phyloP scores from a whole-genome alignment of 2,329 filamentous ascomycete genomes.

The Cordyceps sp. region DNA sequence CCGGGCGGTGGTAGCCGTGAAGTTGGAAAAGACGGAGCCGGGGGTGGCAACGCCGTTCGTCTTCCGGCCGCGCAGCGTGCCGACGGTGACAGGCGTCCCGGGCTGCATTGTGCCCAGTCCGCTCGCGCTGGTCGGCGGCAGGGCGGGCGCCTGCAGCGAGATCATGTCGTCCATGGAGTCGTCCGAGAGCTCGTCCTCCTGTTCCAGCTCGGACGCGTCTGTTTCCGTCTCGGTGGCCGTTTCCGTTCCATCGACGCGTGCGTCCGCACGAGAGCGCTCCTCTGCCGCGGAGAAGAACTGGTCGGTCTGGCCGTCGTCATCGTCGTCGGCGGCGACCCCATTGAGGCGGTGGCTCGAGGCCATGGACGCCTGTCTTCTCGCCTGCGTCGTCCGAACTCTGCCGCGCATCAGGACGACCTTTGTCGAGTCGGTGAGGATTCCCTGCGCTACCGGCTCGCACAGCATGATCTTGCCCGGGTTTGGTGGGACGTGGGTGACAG shows the following conservation, averaged over 20 bases:
- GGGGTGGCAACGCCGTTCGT: slow-evolving; percentile 66
- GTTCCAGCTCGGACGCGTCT: slow-evolving; percentile 45
- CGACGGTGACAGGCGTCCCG: slow-evolving; percentile 63
- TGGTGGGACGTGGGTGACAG: slow-evolving; percentile 69
- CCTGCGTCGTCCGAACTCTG: slow-evolving; percentile 36
- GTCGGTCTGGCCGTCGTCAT: slow-evolving; percentile 76
- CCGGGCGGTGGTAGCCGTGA: slow-evolving; percentile 68
- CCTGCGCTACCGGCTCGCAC: slow-evolving; percentile 91
- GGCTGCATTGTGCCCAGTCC: slow-evolving; percentile 65
- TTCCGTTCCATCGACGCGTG: slow-evolving; percentile 40
- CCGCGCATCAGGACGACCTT: slow-evolving; percentile 67
- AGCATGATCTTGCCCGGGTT: slow-evolving; percentile 76
- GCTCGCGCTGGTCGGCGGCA: slow-evolving; percentile 64
- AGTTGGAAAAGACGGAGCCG: slow-evolving; percentile 76
- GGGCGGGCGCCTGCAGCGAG: slow-evolving; percentile 62
- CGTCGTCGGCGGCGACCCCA: slow-evolving; percentile 37
- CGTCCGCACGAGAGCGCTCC: slow-evolving; percentile 47
- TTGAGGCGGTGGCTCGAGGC: slow-evolving; percentile 27
- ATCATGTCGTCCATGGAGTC: slow-evolving; percentile 92
- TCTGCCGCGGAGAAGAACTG: slow-evolving; percentile 88
- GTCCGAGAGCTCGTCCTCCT: slow-evolving; percentile 65
- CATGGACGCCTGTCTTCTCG: slow-evolving; percentile 28
- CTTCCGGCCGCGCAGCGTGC: slow-evolving; percentile 36
- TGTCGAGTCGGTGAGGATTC: slow-evolving; percentile 58
- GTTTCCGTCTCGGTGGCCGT: slow-evolving; percentile 44